Percentiles rank a stretch among this genome's conserved stretches.
Evolutionary conservation across 139 green algal species (phyloP).

Genomic region (Asterochloris erici): DNA sequence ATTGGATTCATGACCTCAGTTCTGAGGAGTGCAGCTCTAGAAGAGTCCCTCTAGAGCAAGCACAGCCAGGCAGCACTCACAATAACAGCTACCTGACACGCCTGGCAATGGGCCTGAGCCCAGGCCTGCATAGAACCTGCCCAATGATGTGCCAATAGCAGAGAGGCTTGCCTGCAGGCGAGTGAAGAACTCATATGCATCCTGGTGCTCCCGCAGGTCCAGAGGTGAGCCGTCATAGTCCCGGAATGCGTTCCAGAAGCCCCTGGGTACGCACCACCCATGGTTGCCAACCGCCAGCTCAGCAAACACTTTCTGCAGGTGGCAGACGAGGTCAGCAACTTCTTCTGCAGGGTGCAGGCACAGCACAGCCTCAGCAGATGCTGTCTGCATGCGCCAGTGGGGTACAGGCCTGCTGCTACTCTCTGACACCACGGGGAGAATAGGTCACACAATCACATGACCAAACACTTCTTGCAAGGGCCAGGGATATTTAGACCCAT

Average conservation of each 20-base stretch:
- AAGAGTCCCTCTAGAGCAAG: no score
- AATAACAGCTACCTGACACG: no score
- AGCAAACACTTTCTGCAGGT: slow-evolving; percentile 68
- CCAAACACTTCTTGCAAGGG: no score
- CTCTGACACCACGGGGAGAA: no score
- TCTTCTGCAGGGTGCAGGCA: background rate
- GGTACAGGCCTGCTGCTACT: background rate
- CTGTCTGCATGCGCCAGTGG: background rate
- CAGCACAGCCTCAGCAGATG: background rate
- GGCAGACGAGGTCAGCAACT: background rate
- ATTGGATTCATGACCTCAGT: no score
- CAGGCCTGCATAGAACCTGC: no score
- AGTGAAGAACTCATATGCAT: slow-evolving; percentile 91
- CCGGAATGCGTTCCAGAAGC: slow-evolving; percentile 83
- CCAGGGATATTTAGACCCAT: no score
- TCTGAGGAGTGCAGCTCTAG: no score
- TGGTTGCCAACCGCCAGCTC: slow-evolving; percentile 51
- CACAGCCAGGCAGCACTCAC: no score
- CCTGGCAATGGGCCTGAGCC: no score
- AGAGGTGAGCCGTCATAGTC: slow-evolving; percentile 86
- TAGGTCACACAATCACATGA: no score
- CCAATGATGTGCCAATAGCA: background rate
- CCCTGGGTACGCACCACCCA: slow-evolving; percentile 42
- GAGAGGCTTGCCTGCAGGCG: slow-evolving; percentile 50
- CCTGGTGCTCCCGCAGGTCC: slow-evolving; percentile 88